Conservation (phyloP, 352 stramenopile genomes). For the Lagenidium giganteum region DNA sequence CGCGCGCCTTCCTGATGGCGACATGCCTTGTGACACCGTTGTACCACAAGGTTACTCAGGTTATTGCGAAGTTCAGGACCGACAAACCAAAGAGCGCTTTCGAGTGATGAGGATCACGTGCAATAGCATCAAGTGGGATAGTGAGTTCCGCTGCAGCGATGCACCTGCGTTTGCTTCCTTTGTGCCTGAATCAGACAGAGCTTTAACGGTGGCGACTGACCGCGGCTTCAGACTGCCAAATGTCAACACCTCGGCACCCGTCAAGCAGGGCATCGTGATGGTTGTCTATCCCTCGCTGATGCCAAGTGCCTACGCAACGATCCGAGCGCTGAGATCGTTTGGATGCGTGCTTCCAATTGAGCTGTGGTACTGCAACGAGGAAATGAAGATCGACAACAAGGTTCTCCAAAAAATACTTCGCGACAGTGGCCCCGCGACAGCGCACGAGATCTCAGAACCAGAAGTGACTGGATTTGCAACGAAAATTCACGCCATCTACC, state of each 20-base stretch:
- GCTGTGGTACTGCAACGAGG: conserved; percentile 12
- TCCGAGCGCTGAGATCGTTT: conserved; percentile 7
- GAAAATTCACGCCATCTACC: conserved; percentile 15
- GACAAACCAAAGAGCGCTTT: conserved; percentile 13
- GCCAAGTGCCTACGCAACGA: conserved; percentile 11
- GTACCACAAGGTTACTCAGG: conserved; percentile 11
- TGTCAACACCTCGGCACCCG: neutral
- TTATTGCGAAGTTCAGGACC: conserved; percentile 26
- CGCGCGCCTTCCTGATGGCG: too few relatives aligned
- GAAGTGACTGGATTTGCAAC: conserved; percentile 1
- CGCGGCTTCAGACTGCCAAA: neutral
- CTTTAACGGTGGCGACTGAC: conserved; percentile 3
- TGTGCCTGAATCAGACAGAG: conserved; percentile 13
- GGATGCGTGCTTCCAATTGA: conserved; percentile 12
- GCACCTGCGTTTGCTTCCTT: conserved; percentile 19
- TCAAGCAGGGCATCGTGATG: conserved; percentile 6
- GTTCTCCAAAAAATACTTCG: conserved; percentile 1
- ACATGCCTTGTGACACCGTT: too few relatives aligned
- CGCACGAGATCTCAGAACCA: conserved; percentile 4
- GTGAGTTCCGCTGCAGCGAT: conserved; percentile 17
- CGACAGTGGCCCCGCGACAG: conserved; percentile 1
- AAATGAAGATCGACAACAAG: conserved; percentile 7
- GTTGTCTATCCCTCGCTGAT: conserved; percentile 15
- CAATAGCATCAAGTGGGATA: conserved; percentile 7
- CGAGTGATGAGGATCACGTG: conserved; percentile 16